A percentile compares a stretch with the other conserved stretches of the same genome.
phyloP scores from a whole-genome alignment of 345 rosid species.

The Gossypium sturtianum region DNA sequence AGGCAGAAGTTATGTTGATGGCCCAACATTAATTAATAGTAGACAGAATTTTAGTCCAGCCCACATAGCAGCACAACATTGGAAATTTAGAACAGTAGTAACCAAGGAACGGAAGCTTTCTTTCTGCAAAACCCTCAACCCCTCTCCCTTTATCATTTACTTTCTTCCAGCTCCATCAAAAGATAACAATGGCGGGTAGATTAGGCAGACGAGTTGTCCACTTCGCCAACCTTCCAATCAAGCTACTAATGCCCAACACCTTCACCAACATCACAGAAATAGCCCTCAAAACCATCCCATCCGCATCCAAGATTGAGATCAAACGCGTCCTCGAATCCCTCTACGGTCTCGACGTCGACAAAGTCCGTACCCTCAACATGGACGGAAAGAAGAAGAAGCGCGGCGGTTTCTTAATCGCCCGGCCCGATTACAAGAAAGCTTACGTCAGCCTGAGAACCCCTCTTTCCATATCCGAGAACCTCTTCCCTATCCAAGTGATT shows the following conservation, averaged over 20 bases:
- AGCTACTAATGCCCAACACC: slow-evolving; percentile 62
- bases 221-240: slow-evolving; percentile 81
- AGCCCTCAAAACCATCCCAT: slow-evolving; percentile 73
- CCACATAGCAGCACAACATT: background rate
- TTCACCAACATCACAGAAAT: slow-evolving; percentile 62
- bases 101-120: background rate
- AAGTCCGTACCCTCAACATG: slow-evolving; percentile 90
- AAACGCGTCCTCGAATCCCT: slow-evolving; percentile 91
- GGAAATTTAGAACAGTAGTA: too few relatives aligned
- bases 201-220: slow-evolving; percentile 71
- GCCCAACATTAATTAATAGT: background rate
- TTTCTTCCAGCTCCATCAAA: background rate
- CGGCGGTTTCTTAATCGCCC: slow-evolving; percentile 65
- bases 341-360: slow-evolving; percentile 79
- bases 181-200: slow-evolving; percentile 56
- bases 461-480: slow-evolving; percentile 56
- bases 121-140: slow-evolving; percentile 11
- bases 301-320: slow-evolving; percentile 90
- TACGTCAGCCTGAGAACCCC: slow-evolving; percentile 62
- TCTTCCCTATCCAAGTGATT: slow-evolving; percentile 51
- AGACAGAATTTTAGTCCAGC: background rate
- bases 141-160: background rate
- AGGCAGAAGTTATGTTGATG: background rate
- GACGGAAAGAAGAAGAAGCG: slow-evolving; percentile 89
- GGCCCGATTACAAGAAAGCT: slow-evolving; percentile 92